Evolutionary conservation across 495 filamentous ascomycete species (phyloP), one percentile per base, ranked within the genome.

Genomic region (Aspergillus olivimuriae): DNA sequence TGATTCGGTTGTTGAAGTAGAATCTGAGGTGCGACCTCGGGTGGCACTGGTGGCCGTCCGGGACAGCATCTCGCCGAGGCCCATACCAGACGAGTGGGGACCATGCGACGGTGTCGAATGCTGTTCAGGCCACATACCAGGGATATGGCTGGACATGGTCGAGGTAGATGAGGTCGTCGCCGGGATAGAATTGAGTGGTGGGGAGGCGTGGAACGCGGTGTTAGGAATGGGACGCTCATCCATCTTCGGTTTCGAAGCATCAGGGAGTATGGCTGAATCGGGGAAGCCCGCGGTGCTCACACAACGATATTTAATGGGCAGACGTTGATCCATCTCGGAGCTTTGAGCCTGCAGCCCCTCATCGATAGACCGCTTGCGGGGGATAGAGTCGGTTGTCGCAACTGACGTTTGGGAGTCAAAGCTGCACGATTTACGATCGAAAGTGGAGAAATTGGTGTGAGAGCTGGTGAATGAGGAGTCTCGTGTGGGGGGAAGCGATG

Each of bases 401-500:
- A 39, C 5, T 19, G 46, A 41, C 1, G 50, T 47, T 4, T 23
- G 15, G 2, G 49, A 47, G 18, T 47, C 48, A 21, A 51, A 51
- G 20, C 48, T 51, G 3, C 35, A n/a, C 2, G 21, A 33, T 37
- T 52, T 47, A n/a, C 40, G 16, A 11, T 26, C 22, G 5, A 34
- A 35, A 8, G 32, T 15, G 12, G 23, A 41, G 18, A 28, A 30
- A 4, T 21, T 46, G 19, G 11, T 46, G 36, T 1, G 36, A 31
- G 21, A 43, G 39, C 43, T 51, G 39, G 38, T 46, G 48, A 51
- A 46, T 4, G 48, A 51, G 2, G 48, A 51, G 30, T 45, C 43
- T 2, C 48, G 48, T 5, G 43, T n/a, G n/a, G n/a, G n/a, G n/a
- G n/a, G n/a, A n/a, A n/a, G n/a, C n/a, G n/a, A n/a, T n/a, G n/a